A percentile compares a stretch with the other conserved stretches of the same genome.
Conservation (phyloP, 345 rosid species). For the Psidium friedrichsthalianum region DNA sequence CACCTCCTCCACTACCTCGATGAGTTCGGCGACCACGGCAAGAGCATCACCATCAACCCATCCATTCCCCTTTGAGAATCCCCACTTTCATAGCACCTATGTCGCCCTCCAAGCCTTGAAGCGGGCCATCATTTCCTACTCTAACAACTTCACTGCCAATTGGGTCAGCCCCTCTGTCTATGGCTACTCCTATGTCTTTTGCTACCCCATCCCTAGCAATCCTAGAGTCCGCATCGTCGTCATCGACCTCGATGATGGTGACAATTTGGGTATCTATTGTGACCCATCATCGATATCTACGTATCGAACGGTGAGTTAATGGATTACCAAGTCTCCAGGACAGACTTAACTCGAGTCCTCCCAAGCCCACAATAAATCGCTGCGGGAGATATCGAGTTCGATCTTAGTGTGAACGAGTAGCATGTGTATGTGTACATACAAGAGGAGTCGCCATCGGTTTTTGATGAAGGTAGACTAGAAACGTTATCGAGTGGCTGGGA, state of each 20-base stretch:
- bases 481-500: no score
- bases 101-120: constrained; percentile 68
- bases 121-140: constrained; percentile 65
- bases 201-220: constrained; percentile 45
- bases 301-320: no score
- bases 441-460: no score
- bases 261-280: constrained; percentile 3
- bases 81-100: neutral
- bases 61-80: neutral
- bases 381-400: no score
- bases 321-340: no score
- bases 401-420: no score
- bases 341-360: no score
- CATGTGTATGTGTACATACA: no score
- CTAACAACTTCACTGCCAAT: constrained; percentile 30
- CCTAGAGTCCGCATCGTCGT: constrained; percentile 54
- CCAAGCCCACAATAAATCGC: no score
- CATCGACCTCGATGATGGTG: constrained; percentile 66
- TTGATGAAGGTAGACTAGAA: no score
- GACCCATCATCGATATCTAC: no score
- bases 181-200: constrained; percentile 38
- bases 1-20: neutral
- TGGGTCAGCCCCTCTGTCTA: constrained; percentile 63
- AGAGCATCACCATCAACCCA: neutral
- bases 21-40: neutral